Evolutionary conservation across 2,329 filamentous ascomycete genomes (phyloP).

Genomic region (Paecilomyces variotii): DNA sequence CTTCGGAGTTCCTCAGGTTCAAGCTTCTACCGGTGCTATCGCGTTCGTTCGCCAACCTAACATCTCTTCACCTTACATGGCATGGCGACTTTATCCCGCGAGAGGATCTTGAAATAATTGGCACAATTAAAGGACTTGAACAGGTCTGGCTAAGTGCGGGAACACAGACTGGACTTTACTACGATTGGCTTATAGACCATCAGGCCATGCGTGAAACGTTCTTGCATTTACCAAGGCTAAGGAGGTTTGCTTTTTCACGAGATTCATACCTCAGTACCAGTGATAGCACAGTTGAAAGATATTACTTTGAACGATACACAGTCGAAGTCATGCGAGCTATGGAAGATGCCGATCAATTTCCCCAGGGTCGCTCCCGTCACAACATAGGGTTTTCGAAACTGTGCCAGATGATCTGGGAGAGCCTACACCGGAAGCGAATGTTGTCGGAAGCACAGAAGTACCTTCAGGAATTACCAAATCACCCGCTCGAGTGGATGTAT

Average conservation of each 20-base stretch:
- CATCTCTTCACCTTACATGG: constrained; percentile 2
- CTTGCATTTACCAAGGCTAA: neutral
- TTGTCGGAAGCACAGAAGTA: constrained; percentile 2
- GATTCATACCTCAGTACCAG: neutral
- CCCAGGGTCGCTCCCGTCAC: neutral
- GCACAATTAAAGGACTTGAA: neutral
- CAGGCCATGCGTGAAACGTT: constrained; percentile 1
- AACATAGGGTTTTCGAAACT: neutral
- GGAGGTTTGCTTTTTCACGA: constrained; percentile 1
- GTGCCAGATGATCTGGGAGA: neutral
- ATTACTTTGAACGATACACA: neutral
- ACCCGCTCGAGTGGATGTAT: constrained; percentile 2
- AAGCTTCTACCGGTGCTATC: constrained; percentile 2
- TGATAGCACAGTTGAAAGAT: neutral
- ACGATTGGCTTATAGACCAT: constrained; percentile 4
- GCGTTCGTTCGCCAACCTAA: neutral
- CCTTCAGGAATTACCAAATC: neutral
- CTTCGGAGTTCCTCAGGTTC: neutral
- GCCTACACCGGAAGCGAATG: neutral
- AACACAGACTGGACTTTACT: neutral
- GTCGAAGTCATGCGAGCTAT: neutral
- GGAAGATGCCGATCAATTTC: neutral
- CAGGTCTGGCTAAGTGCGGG: constrained; percentile 4
- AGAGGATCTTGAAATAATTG: neutral
- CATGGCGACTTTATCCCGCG: neutral